Percentiles rank a stretch among this genome's conserved stretches.
Evolutionary conservation across 768 basidiomycete species (phyloP).

Genomic region (button mushroom (Agaricus bisporus)): DNA sequence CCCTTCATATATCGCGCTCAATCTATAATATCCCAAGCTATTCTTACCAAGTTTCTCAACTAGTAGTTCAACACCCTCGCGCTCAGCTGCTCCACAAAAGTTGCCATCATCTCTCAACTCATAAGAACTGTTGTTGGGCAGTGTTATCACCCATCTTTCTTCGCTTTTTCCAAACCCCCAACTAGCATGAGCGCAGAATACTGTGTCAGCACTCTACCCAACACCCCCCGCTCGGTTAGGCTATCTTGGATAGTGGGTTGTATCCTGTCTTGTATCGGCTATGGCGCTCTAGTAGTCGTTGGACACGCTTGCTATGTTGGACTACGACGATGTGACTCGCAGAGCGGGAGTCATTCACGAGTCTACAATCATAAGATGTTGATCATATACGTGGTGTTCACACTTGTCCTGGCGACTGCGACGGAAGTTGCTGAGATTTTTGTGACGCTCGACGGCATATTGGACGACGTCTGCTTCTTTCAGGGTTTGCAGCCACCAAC

Average conservation of each 20-base stretch:
- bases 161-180: slow-evolving; percentile 12
- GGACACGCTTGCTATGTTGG: neutral
- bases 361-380: neutral
- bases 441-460: neutral
- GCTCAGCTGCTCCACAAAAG: too few species aligned
- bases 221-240: neutral
- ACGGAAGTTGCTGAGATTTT: neutral
- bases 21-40: too few species aligned
- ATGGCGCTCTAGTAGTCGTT: neutral
- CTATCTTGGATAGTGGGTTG: neutral
- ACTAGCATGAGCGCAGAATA: neutral
- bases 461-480: neutral
- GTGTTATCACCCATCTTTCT: too few species aligned
- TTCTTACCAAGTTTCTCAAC: too few species aligned
- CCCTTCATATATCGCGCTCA: too few species aligned
- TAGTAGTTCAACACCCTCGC: too few species aligned
- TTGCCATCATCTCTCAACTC: too few species aligned
- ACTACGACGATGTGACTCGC: neutral
- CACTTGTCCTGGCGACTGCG: neutral
- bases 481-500: neutral
- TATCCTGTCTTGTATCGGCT: neutral
- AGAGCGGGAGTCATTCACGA: neutral
- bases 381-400: neutral
- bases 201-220: slow-evolving; percentile 15
- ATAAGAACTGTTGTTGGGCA: too few species aligned